Evolutionary conservation across 345 rosid genomes (phyloP), one percentile per base, ranked within the genome.

Genomic region (Brassica rapa): DNA sequence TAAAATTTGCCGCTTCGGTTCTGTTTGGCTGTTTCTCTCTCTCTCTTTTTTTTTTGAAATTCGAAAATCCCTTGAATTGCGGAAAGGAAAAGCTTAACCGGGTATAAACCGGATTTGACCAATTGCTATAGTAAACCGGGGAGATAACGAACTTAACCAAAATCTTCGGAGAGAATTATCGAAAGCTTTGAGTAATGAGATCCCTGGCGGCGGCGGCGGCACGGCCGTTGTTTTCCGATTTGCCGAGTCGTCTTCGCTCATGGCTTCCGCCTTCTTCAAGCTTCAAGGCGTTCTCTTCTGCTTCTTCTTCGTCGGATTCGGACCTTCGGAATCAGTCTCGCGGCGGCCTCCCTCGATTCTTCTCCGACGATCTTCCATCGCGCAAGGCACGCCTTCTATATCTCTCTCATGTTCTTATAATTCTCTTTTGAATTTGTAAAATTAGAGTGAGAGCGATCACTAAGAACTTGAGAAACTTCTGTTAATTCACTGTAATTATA

Each of bases 271-370:
- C 82, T 8, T 74, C 67, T 8, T 74, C 67, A 16, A 77, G 77
- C 81, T 27, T 71, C 69, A 84, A 85, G 43, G 74, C 89, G 8
- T 81, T 85, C 23, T 80, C 86, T 55, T 1, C 73, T 9, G 43
- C 43, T 39, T 9, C 46, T 78, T 76, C 66, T 15, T 80, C 79
- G 2, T 53, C 75, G 70, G 75, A 80, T 62, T 74, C 67, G 4
- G 84, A 89, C 33, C 87, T 80, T 75, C 66, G 85, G 33, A 85
- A 86, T 83, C 96, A 91, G 72, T 89, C 93, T 68, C 97, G 92
- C 35, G 97, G 93, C 11, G 89, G 90, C 53, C 89, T 88, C 15
- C 96, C 94, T 72, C 96, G 96, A 56, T 94, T 92, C 90, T 90
- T 87, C 84, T 94, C 93, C 30, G 83, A 83, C 55, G 76, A 77